Base-by-base conservation (phyloP, 306 rosid species). In the Rosa lucieae region DNA sequence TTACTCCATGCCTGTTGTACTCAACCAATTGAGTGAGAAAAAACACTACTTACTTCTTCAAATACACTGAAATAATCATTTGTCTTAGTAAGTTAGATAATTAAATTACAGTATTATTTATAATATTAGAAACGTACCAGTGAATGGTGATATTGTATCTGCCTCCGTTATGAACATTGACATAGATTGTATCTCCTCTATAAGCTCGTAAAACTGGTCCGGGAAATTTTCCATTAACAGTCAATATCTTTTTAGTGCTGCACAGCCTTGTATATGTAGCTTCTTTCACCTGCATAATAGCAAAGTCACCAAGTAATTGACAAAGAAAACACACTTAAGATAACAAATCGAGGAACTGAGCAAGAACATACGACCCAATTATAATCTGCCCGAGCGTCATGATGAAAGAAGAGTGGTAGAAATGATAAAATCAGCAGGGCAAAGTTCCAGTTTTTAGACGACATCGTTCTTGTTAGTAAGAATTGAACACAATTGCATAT, bases 141-240 rank as follows among this genome's bases (percentile, higher is more conserved):
- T 91, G 91, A 76, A 91, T 69, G 23, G 96, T 91, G 83, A 89
- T 76, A 75, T 86, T 89, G 67, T 83, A 68, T 12, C 77, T 81
- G 66, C 79, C 96, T 44, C 78, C 72, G 82, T 87, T 91, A 35
- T 84, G 75, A 59, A 89, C 96, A 13, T 78, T 85, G 42, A 91
- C 93, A 48, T 74, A 75, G 66, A 89, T 83, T 23, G 86, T 91
- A 43, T 91, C 91, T 37, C 90, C 93, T 75, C 72, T 81, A 6
- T 42, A 77, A 40, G 61, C 93, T 46, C 55, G 63, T 48, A 87
- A 65, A 0, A 84, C 86, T 81, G 93, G 91, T 53, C 96, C 96
- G 0, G 96, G 93, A 82, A 85, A 89, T 67, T 86, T 62, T 14
- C 93, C 90, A n/a, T 91, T 89, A 4, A 89, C 88, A 0, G 91